Evolutionary conservation across 352 stramenopile genomes (phyloP).

Genomic region (Globisporangium spiculum): DNA sequence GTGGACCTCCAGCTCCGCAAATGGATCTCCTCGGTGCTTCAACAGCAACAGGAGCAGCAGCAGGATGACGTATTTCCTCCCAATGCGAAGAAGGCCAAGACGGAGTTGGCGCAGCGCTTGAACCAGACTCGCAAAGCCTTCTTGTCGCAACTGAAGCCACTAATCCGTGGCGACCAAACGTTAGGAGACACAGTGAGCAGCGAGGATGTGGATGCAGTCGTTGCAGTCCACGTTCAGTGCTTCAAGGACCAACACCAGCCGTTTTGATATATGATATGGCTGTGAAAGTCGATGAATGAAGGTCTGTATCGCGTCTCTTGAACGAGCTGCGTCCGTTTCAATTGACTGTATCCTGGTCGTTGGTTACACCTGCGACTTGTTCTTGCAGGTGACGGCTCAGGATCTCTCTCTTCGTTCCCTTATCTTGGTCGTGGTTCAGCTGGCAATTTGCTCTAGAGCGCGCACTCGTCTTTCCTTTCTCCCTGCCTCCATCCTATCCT

Average conservation of each 20-base stretch:
- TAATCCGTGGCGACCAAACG: neutral
- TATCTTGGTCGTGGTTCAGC: neutral
- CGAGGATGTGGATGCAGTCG: neutral
- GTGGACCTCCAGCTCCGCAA: conserved; percentile 57
- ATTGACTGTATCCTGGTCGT: neutral
- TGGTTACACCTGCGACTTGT: neutral
- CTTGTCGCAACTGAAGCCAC: conserved; percentile 32
- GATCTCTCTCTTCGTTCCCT: neutral
- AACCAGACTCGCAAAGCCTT: conserved; percentile 46
- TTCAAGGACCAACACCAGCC: conserved; percentile 10
- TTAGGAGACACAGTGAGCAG: neutral
- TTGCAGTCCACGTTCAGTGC: conserved; percentile 3
- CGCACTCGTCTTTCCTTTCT: neutral
- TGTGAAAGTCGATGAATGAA: neutral
- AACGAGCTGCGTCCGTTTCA: neutral
- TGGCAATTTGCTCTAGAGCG: neutral
- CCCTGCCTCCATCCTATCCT: too few species aligned
- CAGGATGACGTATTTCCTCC: neutral
- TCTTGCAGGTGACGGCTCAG: neutral
- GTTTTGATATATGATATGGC: neutral
- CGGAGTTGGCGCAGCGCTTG: conserved; percentile 25
- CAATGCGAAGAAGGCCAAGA: conserved; percentile 19
- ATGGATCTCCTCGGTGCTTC: conserved; percentile 50
- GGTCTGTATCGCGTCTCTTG: neutral
- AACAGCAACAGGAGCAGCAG: conserved; percentile 7